Base-by-base conservation (phyloP, 2,329 filamentous ascomycete genomes). In the Sporothrix brasiliensis region DNA sequence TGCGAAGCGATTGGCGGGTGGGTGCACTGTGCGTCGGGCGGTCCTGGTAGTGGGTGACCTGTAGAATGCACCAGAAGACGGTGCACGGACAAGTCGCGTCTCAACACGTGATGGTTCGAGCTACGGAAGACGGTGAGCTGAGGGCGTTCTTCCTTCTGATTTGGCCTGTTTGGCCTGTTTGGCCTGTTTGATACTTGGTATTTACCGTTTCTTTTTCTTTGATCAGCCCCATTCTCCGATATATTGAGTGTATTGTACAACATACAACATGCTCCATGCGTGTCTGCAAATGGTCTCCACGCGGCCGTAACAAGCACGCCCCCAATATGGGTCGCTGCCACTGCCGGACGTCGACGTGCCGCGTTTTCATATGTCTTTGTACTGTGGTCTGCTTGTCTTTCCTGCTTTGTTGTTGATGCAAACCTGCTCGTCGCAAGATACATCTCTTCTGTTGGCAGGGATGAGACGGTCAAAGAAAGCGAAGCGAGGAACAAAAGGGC, bases 31-130 rank as follows among this genome's bases (percentile, higher is more conserved):
- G 47, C 21, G 54, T 58, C 53, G 16, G 34, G 1, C 11, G 34
- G 21, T 61, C 34, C 56, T 54, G 52, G 58, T 47, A 11, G 67
- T 47, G 67, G 21, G 67, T 61, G 67, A 69, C 67, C 41, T 61
- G 53, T 69, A 27, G 54, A 69, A 61, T 24, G 54, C 54, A 41
- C 41, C 27, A 69, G 67, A 69, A 69, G 16, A 21, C 13, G 52
- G 24, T 14, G 41, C 2, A 5, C 13, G 2, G 11, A 16, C 16
- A 61, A 30, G 67, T 69, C 54, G 47, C 54, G 19, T 13, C 47
- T 7, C 41, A 69, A 69, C 67, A 69, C 66, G 66, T 68, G 66
- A 68, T 27, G 21, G 14, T 30, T 30, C 24, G 52, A 7, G 52
- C 14, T 19, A 41, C 56, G 56, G 44, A 61, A 21, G 44, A 14